phyloP scores from a whole-genome alignment of 2,329 filamentous ascomycete species.

The Talaromyces amestolkiae region DNA sequence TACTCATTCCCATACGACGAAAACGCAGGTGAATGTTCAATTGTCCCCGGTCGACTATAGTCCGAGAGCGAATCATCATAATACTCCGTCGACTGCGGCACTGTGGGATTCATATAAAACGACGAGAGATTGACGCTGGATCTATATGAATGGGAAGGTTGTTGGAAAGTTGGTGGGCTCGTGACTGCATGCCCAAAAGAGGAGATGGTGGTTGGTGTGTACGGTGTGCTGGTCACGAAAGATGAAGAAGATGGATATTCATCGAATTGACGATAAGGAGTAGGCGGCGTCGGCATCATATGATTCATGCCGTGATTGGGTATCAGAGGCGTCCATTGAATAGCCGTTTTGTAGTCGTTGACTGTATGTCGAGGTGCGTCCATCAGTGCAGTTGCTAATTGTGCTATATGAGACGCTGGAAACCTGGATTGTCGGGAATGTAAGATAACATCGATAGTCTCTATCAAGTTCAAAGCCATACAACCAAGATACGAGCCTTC shows the following conservation, averaged over 20 bases:
- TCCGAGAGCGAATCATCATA: constrained; percentile 34
- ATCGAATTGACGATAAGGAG: constrained; percentile 34
- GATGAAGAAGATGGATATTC: constrained; percentile 33
- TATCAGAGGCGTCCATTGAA: constrained; percentile 56
- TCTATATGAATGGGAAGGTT: constrained; percentile 32
- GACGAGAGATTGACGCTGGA: constrained; percentile 36
- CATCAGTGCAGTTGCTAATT: constrained; percentile 66
- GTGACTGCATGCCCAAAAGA: constrained; percentile 37
- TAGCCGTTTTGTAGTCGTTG: constrained; percentile 64
- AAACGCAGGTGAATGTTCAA: constrained; percentile 38
- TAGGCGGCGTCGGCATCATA: constrained; percentile 37
- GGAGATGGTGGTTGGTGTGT: constrained; percentile 43
- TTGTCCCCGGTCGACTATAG: constrained; percentile 30
- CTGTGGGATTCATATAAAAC: constrained; percentile 35
- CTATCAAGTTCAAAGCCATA: constrained; percentile 74
- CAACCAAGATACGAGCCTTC: constrained; percentile 84
- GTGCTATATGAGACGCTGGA: constrained; percentile 56
- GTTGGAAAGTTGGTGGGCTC: constrained; percentile 31
- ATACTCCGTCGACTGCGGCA: constrained; percentile 34
- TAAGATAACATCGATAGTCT: constrained; percentile 78
- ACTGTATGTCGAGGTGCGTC: constrained; percentile 70
- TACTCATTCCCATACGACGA: constrained; percentile 39
- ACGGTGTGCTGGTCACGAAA: constrained; percentile 38
- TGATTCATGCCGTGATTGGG: constrained; percentile 32
- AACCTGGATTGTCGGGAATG: constrained; percentile 64